A percentile compares a stretch with the other conserved stretches of the same genome.
Evolutionary conservation across 345 rosid species (phyloP).

Genomic region (Salix caprea): DNA sequence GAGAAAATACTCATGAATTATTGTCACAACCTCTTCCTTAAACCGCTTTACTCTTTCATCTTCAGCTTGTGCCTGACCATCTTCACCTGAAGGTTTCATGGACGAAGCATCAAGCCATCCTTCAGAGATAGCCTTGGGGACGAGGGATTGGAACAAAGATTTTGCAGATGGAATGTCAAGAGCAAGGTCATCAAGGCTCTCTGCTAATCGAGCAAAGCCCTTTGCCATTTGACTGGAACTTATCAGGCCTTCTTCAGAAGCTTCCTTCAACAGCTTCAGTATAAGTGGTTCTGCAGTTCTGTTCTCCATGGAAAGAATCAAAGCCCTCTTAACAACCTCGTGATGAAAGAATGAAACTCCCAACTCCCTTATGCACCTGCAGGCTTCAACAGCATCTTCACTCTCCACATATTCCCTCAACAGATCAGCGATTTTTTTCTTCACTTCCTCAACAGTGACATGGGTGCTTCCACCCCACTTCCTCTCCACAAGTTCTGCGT

Average conservation of each 20-base stretch:
- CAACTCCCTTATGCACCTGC: constrained; percentile 86
- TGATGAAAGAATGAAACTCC: constrained; percentile 95
- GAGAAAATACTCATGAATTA: constrained; percentile 92
- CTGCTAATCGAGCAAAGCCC: constrained; percentile 78
- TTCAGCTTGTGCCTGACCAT: constrained; percentile 36
- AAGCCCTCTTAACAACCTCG: constrained; percentile 95
- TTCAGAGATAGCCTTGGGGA: constrained; percentile 66
- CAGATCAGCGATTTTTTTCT: constrained; percentile 77
- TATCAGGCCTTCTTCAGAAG: constrained; percentile 88
- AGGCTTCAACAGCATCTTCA: constrained; percentile 91
- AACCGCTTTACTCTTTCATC: constrained; percentile 56
- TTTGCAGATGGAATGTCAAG: constrained; percentile 90
- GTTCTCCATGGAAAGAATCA: constrained; percentile 84
- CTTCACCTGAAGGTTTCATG: constrained; percentile 34
- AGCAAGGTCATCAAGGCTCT: constrained; percentile 93
- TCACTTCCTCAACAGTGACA: constrained; percentile 84
- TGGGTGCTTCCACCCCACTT: constrained; percentile 99
- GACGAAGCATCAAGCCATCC: constrained; percentile 89
- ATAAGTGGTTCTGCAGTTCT: constrained; percentile 59
- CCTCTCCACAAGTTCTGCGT: constrained; percentile 94
- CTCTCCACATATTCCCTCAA: constrained; percentile 81
- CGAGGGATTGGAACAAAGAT: constrained; percentile 50
- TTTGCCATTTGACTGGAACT: constrained; percentile 94
- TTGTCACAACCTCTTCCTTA: constrained; percentile 69
- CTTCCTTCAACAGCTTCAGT: constrained; percentile 75